phyloP scores from a whole-genome alignment of 2,329 filamentous ascomycete genomes.

The Exophiala alcalophila region DNA sequence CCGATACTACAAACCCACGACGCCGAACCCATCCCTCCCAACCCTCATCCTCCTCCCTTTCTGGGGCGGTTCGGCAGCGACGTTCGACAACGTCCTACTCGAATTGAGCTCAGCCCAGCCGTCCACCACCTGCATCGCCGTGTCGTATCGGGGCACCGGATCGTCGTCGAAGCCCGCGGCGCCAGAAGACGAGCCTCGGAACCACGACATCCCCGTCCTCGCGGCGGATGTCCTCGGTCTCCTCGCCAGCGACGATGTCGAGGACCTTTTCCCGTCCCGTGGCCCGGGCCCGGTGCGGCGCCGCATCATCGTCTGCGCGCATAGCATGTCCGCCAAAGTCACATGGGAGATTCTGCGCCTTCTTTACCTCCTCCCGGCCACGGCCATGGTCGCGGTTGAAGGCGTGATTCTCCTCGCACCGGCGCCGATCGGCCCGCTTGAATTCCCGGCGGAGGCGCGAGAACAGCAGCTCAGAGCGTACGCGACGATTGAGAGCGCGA shows the following conservation, averaged over 20 bases:
- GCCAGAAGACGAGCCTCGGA: background rate
- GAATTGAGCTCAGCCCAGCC: background rate
- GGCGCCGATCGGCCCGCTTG: background rate
- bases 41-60: slow-evolving; percentile 10
- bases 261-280: slow-evolving; percentile 1
- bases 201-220: background rate
- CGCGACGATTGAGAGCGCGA: slow-evolving; percentile 6
- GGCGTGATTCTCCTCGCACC: slow-evolving; percentile 3
- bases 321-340: slow-evolving; percentile 11
- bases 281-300: too few relatives aligned
- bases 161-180: background rate
- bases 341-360: background rate
- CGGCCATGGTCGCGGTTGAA: background rate
- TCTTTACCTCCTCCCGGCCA: too few relatives aligned
- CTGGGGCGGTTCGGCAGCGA: slow-evolving; percentile 11
- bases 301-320: slow-evolving; percentile 1
- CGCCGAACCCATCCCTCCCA: background rate
- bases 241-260: background rate
- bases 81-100: background rate
- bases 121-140: background rate
- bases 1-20: slow-evolving; percentile 1
- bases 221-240: slow-evolving; percentile 1
- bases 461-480: slow-evolving; percentile 9
- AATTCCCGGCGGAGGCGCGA: slow-evolving; percentile 3
- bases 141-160: slow-evolving; percentile 8